Conservation (phyloP, 495 filamentous ascomycete genomes). For the Penicillium cinerascens region DNA sequence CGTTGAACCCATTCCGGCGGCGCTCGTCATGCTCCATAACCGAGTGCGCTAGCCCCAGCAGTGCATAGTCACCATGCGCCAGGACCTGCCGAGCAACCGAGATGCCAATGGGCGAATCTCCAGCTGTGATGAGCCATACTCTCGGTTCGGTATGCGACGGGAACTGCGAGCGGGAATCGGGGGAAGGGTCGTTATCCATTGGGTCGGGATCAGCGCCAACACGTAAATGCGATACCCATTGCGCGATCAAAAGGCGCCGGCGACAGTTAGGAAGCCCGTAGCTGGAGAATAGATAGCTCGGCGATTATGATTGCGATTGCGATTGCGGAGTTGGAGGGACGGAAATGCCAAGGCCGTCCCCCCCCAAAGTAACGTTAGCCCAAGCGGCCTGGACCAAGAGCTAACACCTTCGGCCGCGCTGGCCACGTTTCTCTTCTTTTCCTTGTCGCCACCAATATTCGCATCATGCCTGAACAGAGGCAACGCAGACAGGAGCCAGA, state of each 20-base stretch:
- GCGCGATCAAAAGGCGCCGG: slow-evolving; percentile 15
- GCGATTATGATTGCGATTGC: background rate
- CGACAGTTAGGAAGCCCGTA: slow-evolving; percentile 1
- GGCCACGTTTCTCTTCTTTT: slow-evolving; percentile 27
- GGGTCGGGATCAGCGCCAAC: slow-evolving; percentile 17
- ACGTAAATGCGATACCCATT: slow-evolving; percentile 32
- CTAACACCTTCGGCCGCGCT: slow-evolving; percentile 13
- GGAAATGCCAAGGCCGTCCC: slow-evolving; percentile 22
- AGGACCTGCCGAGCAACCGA: slow-evolving; percentile 70
- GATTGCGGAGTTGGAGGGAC: slow-evolving; percentile 13
- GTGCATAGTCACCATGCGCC: slow-evolving; percentile 80
- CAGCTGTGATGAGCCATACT: slow-evolving; percentile 87
- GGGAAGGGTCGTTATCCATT: slow-evolving; percentile 40
- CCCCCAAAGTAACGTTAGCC: slow-evolving; percentile 18
- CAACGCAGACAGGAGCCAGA: slow-evolving; percentile 39
- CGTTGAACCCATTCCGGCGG: slow-evolving; percentile 49
- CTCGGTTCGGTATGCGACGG: slow-evolving; percentile 56
- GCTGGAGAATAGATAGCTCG: background rate
- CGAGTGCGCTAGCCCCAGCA: slow-evolving; percentile 67
- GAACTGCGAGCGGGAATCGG: slow-evolving; percentile 49
- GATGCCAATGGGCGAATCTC: slow-evolving; percentile 74
- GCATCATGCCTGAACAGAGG: slow-evolving; percentile 44
- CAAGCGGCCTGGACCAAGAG: slow-evolving; percentile 5
- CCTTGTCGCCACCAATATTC: slow-evolving; percentile 9
- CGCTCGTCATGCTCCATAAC: slow-evolving; percentile 40